phyloP scores from a whole-genome alignment of 2,329 filamentous ascomycete genomes.

The Epicoccum nigrum region DNA sequence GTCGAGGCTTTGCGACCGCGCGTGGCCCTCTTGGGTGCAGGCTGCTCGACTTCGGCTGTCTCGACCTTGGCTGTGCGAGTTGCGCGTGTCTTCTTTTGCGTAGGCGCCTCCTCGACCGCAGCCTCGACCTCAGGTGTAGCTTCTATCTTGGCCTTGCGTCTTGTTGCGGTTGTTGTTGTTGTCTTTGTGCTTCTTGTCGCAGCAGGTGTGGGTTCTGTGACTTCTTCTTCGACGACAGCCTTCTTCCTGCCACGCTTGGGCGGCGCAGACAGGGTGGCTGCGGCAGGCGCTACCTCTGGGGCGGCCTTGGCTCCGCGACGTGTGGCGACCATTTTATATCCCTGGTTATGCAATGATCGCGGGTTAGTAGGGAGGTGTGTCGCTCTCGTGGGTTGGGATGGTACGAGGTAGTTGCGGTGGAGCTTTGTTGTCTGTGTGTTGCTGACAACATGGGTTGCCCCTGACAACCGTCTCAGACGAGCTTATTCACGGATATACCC shows the following conservation, averaged over 20 bases:
- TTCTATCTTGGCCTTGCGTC: constrained; percentile 29
- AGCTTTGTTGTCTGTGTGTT: constrained; percentile 33
- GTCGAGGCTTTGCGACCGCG: constrained; percentile 30
- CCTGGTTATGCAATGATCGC: constrained; percentile 19
- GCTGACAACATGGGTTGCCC: constrained; percentile 23
- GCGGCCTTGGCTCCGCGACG: constrained; percentile 38
- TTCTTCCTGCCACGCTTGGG: constrained; percentile 42
- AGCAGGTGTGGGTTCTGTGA: constrained; percentile 23
- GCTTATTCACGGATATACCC: constrained; percentile 1
- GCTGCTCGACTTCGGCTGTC: constrained; percentile 21
- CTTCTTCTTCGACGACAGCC: constrained; percentile 31
- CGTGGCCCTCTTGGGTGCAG: constrained; percentile 30
- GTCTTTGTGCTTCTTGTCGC: constrained; percentile 28
- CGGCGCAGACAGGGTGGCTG: constrained; percentile 38
- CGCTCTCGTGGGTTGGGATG: constrained; percentile 18
- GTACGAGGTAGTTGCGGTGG: constrained; percentile 19
- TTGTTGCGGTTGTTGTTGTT: constrained; percentile 27
- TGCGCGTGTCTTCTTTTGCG: constrained; percentile 31
- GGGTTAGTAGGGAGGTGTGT: constrained; percentile 16
- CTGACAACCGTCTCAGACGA: constrained; percentile 18
- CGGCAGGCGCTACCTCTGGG: constrained; percentile 30
- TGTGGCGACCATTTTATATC: constrained; percentile 40
- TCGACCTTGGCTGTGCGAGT: constrained; percentile 31
- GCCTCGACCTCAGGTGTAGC: constrained; percentile 16
- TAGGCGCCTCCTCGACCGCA: constrained; percentile 16